phyloP scores from a whole-genome alignment of 306 rosid genomes.

The Oemleria cerasiformis region DNA sequence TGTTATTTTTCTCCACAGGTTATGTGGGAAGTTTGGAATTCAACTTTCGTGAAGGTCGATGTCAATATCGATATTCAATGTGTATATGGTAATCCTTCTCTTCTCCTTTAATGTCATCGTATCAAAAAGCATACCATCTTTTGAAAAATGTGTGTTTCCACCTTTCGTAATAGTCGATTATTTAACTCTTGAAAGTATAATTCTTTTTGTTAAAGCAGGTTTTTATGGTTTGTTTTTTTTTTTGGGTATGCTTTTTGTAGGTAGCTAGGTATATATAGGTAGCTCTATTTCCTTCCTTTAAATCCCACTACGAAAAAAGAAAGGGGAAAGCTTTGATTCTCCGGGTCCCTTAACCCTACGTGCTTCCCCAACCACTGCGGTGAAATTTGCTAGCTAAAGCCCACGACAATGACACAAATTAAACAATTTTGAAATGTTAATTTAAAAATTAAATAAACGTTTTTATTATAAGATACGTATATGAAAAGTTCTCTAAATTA shows the following conservation, averaged over 20 bases:
- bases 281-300: slow-evolving; percentile 16
- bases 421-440: background rate
- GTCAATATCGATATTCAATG: too few species aligned
- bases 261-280: background rate
- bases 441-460: too few species aligned
- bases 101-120: too few species aligned
- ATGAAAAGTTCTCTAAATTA: too few species aligned
- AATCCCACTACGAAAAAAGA: slow-evolving; percentile 24
- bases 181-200: background rate
- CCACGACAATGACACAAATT: slow-evolving; percentile 8
- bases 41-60: too few species aligned
- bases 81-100: too few species aligned
- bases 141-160: background rate
- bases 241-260: background rate
- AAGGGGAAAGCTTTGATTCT: slow-evolving; percentile 24
- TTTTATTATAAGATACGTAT: too few species aligned
- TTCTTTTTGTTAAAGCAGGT: background rate
- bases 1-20: too few species aligned
- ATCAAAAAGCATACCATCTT: background rate
- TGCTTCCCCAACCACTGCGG: slow-evolving; percentile 21
- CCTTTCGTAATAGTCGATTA: background rate
- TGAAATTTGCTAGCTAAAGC: slow-evolving; percentile 15
- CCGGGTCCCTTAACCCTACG: slow-evolving; percentile 28
- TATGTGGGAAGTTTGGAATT: too few species aligned
- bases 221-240: background rate